A percentile compares a stretch with the other conserved stretches of the same genome.
These are phyloP conservation scores for Talinum fruticosum DNA, from an alignment of 148 eudicot genomes.

Conservation along the genomic window DNA sequence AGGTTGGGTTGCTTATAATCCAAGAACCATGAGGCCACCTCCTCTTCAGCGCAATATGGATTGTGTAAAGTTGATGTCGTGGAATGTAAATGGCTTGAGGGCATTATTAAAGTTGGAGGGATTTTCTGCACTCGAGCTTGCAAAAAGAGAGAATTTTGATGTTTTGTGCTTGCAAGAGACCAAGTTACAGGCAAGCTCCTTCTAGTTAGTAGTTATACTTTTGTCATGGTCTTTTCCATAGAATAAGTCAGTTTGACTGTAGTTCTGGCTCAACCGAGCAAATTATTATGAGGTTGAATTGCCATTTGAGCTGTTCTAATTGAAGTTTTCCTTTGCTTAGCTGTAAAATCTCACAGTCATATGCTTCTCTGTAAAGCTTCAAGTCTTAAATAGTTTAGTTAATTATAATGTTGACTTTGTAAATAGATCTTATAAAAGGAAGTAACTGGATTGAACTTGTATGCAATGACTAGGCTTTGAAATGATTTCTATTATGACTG, in stretches of 20 bases:
- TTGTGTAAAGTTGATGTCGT: slow-evolving; percentile 72
- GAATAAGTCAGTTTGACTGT: neutral
- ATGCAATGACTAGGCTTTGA: too few species aligned
- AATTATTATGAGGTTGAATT: too few species aligned
- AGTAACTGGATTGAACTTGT: neutral
- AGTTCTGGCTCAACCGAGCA: neutral
- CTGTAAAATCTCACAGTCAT: neutral
- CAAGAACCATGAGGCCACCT: slow-evolving; percentile 84
- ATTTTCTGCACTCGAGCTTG: slow-evolving; percentile 71
- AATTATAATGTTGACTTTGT: too few species aligned
- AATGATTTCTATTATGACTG: neutral
- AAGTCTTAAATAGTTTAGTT: neutral
- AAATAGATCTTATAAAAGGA: neutral
- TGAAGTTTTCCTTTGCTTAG: too few species aligned
- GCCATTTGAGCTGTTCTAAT: too few species aligned
- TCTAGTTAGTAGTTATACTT: neutral
- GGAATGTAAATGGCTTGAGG: slow-evolving; percentile 98
- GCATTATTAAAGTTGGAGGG: slow-evolving; percentile 71
- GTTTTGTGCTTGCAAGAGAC: slow-evolving; percentile 96
- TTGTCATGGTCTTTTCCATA: neutral
- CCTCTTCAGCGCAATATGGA: slow-evolving; percentile 51
- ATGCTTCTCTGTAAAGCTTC: neutral
- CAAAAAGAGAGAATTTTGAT: slow-evolving; percentile 88
- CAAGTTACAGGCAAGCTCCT: slow-evolving; percentile 62
- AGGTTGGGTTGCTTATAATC: slow-evolving; percentile 86